These are phyloP conservation scores for Alternaria postmessia DNA, from an alignment of 2,329 filamentous ascomycete genomes.

Conservation along the genomic window DNA sequence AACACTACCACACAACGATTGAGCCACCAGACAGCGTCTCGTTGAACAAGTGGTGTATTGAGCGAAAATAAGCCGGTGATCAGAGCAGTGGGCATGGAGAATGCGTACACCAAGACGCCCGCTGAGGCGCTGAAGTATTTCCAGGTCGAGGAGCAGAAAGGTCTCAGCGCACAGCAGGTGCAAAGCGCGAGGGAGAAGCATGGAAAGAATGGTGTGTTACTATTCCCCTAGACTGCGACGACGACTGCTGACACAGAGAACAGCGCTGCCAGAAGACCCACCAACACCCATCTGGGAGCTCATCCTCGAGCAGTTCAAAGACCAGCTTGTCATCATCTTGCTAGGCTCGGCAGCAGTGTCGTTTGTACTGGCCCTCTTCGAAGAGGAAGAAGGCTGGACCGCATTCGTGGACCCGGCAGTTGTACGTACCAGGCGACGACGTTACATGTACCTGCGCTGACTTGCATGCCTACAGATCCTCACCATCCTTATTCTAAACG, in stretches of 20 bases:
- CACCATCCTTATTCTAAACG: conserved; percentile 95
- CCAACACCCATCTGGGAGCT: conserved; percentile 96
- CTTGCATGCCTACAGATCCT: conserved; percentile 72
- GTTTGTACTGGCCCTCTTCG: conserved; percentile 90
- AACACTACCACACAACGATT: conserved; percentile 10
- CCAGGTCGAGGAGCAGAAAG: conserved; percentile 59
- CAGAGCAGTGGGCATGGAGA: conserved; percentile 57
- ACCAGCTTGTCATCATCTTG: conserved; percentile 95
- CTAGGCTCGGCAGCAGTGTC: conserved; percentile 92
- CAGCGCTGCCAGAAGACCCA: conserved; percentile 84
- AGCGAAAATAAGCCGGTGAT: conserved; percentile 9
- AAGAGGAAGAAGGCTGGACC: conserved; percentile 92
- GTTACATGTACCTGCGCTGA: conserved; percentile 19
- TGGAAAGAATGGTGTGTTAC: conserved; percentile 62
- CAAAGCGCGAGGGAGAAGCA: conserved; percentile 56
- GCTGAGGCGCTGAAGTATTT: conserved; percentile 62
- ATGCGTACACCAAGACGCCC: conserved; percentile 60
- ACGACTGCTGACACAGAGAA: conserved; percentile 17
- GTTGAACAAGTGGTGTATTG: background rate
- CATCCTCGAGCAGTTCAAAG: conserved; percentile 98
- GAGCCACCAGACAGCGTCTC: background rate
- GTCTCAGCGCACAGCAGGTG: conserved; percentile 61
- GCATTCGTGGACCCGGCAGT: conserved; percentile 96
- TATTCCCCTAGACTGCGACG: background rate
- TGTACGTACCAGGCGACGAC: conserved; percentile 64